A percentile compares a stretch with the other conserved stretches of the same genome.
These are phyloP conservation scores for Allomyces arbusculus DNA, from an alignment of 192 early-diverging fungal species.

Conservation along the genomic window DNA sequence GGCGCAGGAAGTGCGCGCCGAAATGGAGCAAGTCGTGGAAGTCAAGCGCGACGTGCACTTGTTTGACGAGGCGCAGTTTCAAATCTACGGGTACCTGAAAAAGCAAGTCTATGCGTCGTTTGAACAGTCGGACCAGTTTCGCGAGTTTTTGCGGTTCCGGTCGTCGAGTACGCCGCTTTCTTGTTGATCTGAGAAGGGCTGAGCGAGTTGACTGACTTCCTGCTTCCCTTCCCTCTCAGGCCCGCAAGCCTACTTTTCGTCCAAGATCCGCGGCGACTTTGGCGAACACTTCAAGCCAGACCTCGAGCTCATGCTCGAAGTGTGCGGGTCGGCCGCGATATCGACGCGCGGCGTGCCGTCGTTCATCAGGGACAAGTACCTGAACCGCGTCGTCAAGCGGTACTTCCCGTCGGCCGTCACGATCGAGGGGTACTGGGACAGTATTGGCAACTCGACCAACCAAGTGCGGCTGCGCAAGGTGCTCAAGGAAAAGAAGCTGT, in stretches of 20 bases:
- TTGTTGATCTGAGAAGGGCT: no score
- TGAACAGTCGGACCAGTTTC: slow-evolving; percentile 32
- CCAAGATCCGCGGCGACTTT: slow-evolving; percentile 4
- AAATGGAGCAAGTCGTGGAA: slow-evolving; percentile 43
- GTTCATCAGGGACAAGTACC: slow-evolving; percentile 10
- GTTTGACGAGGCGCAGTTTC: slow-evolving; percentile 63
- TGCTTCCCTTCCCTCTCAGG: slow-evolving; percentile 3
- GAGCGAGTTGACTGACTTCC: neutral
- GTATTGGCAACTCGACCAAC: neutral
- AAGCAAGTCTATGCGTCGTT: slow-evolving; percentile 51
- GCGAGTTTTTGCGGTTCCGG: slow-evolving; percentile 19
- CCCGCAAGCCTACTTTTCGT: slow-evolving; percentile 3
- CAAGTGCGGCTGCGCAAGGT: neutral
- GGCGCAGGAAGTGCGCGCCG: slow-evolving; percentile 41
- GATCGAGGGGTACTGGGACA: slow-evolving; percentile 1
- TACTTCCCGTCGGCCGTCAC: slow-evolving; percentile 7
- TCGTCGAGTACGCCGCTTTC: slow-evolving; percentile 25
- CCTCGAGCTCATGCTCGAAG: slow-evolving; percentile 7
- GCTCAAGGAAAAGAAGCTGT: slow-evolving; percentile 3
- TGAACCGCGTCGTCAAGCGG: slow-evolving; percentile 7
- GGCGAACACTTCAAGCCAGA: slow-evolving; percentile 7
- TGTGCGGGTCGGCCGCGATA: slow-evolving; percentile 6
- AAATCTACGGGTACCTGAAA: slow-evolving; percentile 54
- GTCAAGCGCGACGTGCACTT: slow-evolving; percentile 36
- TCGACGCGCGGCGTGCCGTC: slow-evolving; percentile 1